These are phyloP conservation scores for Raddia guianensis DNA, from an alignment of 176 grass and related monocot genomes.

Conservation along the genomic window DNA sequence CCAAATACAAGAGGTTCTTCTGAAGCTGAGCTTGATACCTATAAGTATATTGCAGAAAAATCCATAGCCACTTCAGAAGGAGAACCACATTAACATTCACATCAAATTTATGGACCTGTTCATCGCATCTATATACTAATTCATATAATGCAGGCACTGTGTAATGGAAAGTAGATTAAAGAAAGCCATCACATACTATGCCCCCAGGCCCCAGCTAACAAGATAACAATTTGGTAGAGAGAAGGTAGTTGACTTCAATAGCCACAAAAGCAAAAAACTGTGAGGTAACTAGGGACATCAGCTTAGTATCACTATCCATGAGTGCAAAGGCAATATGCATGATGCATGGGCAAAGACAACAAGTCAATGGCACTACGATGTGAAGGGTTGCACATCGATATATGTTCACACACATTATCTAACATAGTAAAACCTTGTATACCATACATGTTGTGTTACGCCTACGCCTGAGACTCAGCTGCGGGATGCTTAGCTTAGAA, in stretches of 20 bases:
- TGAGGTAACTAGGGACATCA: not conserved
- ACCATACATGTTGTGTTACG: not conserved
- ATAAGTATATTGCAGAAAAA: constrained; percentile 36
- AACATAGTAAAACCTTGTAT: not conserved
- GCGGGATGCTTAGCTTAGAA: too few relatives aligned
- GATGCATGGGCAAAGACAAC: constrained; percentile 9
- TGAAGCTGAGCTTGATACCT: constrained; percentile 99
- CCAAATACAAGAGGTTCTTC: constrained; percentile 92
- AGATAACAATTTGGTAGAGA: not conserved
- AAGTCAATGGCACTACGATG: too few relatives aligned
- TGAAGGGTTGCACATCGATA: too few relatives aligned
- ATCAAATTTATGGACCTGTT: not conserved
- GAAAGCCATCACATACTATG: not conserved
- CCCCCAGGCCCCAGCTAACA: not conserved
- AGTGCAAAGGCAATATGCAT: not conserved
- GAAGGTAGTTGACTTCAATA: not conserved
- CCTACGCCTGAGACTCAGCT: too few relatives aligned
- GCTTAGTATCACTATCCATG: not conserved
- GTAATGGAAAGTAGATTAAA: constrained; percentile 4
- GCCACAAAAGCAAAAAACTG: not conserved
- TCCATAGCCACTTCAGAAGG: constrained; percentile 4
- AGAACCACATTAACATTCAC: constrained; percentile 15
- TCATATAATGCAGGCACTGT: not conserved
- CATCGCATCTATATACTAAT: not conserved
- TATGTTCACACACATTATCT: not conserved